phyloP scores from a whole-genome alignment of 352 stramenopile species.

The Thalassiosira pacifica region DNA sequence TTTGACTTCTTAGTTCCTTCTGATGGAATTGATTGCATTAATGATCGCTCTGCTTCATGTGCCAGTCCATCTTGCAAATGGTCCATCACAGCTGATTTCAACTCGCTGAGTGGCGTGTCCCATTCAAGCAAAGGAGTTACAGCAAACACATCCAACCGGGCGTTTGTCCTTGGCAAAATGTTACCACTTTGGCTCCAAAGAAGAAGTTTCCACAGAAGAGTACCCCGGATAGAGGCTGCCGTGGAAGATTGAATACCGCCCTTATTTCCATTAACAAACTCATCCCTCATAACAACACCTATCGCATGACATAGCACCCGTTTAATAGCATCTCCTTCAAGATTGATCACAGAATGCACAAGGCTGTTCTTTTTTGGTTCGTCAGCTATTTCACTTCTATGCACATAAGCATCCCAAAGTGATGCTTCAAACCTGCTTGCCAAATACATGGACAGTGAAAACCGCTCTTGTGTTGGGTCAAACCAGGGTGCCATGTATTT shows the following conservation, averaged over 20 bases:
- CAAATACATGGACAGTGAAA: constrained; percentile 82
- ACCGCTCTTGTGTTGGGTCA: constrained; percentile 77
- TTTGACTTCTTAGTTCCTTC: constrained; percentile 39
- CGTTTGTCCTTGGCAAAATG: constrained; percentile 2
- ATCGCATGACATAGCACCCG: constrained; percentile 40
- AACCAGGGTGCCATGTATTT: constrained; percentile 75
- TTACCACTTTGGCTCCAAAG: constrained; percentile 15
- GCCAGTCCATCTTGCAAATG: constrained; percentile 47
- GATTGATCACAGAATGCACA: constrained; percentile 36
- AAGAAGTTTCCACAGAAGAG: constrained; percentile 38
- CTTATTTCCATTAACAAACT: constrained; percentile 13
- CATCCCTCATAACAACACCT: constrained; percentile 36
- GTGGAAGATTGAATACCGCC: not conserved
- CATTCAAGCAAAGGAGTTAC: constrained; percentile 49
- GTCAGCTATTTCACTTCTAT: constrained; percentile 16
- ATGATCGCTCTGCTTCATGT: constrained; percentile 45
- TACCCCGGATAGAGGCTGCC: constrained; percentile 17
- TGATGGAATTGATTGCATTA: constrained; percentile 43
- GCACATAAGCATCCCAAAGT: constrained; percentile 73
- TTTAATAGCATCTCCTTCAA: constrained; percentile 26
- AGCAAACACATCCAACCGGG: constrained; percentile 16
- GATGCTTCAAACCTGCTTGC: constrained; percentile 77
- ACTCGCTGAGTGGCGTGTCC: constrained; percentile 31
- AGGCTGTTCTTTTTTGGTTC: constrained; percentile 27
- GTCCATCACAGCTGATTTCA: constrained; percentile 45